A percentile compares a stretch with the other conserved stretches of the same genome.
These are phyloP conservation scores for Xylariaceae sp. DNA, from an alignment of 2,329 filamentous ascomycete species.

Conservation along the genomic window DNA sequence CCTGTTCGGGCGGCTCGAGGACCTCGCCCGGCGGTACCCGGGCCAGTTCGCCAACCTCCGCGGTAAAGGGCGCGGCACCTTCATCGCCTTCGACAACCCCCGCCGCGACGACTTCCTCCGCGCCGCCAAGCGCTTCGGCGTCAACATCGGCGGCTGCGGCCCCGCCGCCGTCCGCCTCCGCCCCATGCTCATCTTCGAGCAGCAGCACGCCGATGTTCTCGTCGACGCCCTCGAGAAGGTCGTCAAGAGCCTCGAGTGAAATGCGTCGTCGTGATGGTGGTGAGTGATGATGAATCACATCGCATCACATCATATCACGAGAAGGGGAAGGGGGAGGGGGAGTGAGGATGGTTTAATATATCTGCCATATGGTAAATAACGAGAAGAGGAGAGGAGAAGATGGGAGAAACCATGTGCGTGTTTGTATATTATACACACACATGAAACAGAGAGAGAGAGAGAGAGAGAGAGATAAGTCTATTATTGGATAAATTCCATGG, in stretches of 20 bases:
- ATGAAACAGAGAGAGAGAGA: slow-evolving; percentile 5
- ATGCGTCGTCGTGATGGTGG: no score
- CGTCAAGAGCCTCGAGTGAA: slow-evolving; percentile 48
- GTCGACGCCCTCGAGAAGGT: slow-evolving; percentile 78
- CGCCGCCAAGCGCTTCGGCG: slow-evolving; percentile 76
- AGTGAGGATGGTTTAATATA: no score
- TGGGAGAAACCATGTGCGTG: no score
- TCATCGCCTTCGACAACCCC: slow-evolving; percentile 89
- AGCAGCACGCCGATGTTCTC: slow-evolving; percentile 85
- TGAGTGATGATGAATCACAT: no score
- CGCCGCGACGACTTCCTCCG: slow-evolving; percentile 76
- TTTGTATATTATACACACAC: no score
- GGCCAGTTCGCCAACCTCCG: slow-evolving; percentile 79
- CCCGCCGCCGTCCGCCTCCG: slow-evolving; percentile 74
- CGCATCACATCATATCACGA: no score
- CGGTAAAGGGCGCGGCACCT: slow-evolving; percentile 86
- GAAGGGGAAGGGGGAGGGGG: no score
- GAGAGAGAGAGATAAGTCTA: neutral
- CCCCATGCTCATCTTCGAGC: slow-evolving; percentile 92
- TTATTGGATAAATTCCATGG: no score
- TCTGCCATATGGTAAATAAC: neutral
- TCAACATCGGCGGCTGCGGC: slow-evolving; percentile 88
- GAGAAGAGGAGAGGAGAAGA: neutral
- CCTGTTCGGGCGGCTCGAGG: slow-evolving; percentile 70
- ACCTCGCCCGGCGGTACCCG: slow-evolving; percentile 71